Conservation (phyloP, 1,284 basidiomycete species). For the Bjerkandera adusta region DNA sequence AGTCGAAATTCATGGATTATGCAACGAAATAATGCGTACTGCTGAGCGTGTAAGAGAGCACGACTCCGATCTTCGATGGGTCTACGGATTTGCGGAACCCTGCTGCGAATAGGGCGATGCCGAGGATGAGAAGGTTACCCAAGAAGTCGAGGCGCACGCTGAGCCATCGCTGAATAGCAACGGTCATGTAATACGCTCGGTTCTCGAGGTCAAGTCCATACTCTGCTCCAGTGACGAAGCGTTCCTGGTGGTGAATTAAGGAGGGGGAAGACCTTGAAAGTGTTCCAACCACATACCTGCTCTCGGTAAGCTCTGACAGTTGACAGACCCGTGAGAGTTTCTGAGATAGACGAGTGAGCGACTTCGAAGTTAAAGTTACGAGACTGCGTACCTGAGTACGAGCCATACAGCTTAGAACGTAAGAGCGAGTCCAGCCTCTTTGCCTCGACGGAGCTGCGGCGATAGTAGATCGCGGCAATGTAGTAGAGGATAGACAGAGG, state of each 20-base stretch:
- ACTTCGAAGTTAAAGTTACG: neutral
- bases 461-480: conserved; percentile 48
- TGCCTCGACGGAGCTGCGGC: conserved; percentile 59
- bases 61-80: conserved; percentile 57
- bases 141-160: conserved; percentile 63
- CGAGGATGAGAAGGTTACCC: conserved; percentile 72
- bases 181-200: conserved; percentile 78
- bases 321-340: conserved; percentile 61
- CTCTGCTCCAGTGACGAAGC: conserved; percentile 46
- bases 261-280: neutral
- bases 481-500: conserved; percentile 52
- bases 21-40: conserved; percentile 39
- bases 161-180: conserved; percentile 63
- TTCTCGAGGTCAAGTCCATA: conserved; percentile 60
- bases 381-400: conserved; percentile 37
- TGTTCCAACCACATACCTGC: conserved; percentile 31
- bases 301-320: conserved; percentile 65
- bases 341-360: conserved; percentile 26
- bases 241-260: conserved; percentile 19
- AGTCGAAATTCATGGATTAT: neutral
- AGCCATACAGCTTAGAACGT: conserved; percentile 61
- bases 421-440: conserved; percentile 72
- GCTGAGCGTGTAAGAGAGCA: conserved; percentile 59
- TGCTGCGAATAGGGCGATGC: conserved; percentile 67
- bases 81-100: conserved; percentile 49